Conservation (phyloP, 23 red algal genomes). For the Gracilariopsis chorda region DNA sequence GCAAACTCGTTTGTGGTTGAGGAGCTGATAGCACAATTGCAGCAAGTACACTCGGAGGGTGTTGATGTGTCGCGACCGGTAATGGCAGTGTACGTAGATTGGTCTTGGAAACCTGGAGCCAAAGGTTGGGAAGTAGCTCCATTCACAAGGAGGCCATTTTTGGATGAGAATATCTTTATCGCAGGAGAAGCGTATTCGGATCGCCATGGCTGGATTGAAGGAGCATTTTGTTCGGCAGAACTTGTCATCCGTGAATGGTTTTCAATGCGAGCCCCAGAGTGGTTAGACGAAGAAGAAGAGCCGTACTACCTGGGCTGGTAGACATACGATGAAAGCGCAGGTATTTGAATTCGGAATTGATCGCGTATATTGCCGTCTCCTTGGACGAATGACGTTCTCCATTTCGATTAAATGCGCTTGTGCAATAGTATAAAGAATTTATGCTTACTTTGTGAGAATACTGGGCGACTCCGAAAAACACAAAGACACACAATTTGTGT, state of each 20-base stretch:
- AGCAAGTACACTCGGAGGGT: background rate
- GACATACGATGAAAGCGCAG: too few relatives aligned
- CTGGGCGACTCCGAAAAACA: too few relatives aligned
- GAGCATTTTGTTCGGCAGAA: constrained; percentile 29
- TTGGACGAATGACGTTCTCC: too few relatives aligned
- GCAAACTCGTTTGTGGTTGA: background rate
- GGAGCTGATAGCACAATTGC: background rate
- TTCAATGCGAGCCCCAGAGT: background rate
- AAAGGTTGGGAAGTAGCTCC: constrained; percentile 19
- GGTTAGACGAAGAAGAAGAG: background rate
- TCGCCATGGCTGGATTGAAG: background rate
- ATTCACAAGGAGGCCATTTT: background rate
- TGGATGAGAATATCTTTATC: constrained; percentile 3
- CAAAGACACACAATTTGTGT: too few relatives aligned
- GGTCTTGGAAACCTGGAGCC: constrained; percentile 16
- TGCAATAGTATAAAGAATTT: too few relatives aligned
- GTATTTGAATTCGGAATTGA: too few relatives aligned
- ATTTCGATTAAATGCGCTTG: too few relatives aligned
- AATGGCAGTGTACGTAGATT: background rate
- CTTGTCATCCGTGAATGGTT: background rate
- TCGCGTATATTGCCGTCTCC: too few relatives aligned
- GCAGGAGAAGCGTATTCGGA: background rate
- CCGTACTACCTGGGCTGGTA: constrained; percentile 12
- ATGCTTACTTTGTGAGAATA: too few relatives aligned
- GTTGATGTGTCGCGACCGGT: background rate